phyloP scores from a whole-genome alignment of 2,329 filamentous ascomycete species.

The Myriosclerotinia duriaeana region DNA sequence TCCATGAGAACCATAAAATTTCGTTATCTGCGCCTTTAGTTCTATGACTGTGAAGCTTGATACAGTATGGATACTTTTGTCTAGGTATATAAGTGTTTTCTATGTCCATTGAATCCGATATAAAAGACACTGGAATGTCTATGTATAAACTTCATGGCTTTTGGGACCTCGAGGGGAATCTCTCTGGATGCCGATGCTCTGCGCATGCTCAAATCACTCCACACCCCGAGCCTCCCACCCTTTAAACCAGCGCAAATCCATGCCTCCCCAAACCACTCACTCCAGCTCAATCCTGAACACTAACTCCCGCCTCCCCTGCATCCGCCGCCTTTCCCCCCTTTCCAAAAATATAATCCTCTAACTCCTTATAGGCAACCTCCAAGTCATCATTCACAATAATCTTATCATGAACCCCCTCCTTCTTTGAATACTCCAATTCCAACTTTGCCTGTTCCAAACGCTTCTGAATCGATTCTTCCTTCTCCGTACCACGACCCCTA shows the following conservation, averaged over 20 bases:
- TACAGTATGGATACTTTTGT: not conserved
- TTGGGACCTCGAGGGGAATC: not conserved
- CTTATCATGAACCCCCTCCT: conserved; percentile 64
- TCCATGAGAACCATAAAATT: not conserved
- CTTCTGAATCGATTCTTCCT: conserved; percentile 67
- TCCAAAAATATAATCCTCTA: conserved; percentile 52
- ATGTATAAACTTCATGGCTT: not conserved
- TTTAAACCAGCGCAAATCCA: not conserved
- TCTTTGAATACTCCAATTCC: conserved; percentile 72
- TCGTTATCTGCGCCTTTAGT: not conserved
- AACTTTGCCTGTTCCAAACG: conserved; percentile 68
- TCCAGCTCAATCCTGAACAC: not conserved
- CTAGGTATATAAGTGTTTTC: conserved; percentile 9
- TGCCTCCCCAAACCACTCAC: not conserved
- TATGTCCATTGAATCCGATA: not conserved
- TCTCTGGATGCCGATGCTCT: not conserved
- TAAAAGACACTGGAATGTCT: not conserved
- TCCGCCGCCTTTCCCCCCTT: conserved; percentile 26
- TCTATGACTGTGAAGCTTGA: not conserved
- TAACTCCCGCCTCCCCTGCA: not conserved
- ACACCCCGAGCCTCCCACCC: not conserved
- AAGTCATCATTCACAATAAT: conserved; percentile 66
- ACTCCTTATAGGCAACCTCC: conserved; percentile 54
- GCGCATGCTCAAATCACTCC: not conserved
- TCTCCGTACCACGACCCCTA: conserved; percentile 74